Base-by-base conservation (phyloP, 441 rosid genomes). In the Bocquillonia castaneifolia region DNA sequence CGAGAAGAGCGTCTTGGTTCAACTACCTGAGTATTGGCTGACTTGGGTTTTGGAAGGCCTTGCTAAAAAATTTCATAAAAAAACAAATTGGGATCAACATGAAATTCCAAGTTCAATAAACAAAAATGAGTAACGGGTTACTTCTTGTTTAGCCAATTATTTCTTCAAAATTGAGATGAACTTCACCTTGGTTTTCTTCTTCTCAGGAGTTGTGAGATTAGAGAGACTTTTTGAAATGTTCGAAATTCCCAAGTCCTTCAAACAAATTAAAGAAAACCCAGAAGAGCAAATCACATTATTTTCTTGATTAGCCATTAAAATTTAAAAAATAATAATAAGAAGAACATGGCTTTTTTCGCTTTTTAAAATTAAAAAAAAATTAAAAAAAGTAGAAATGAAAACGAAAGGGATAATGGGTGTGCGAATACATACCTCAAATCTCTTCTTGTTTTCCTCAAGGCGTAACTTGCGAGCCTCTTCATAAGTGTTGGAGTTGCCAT, bases 1-100 rank as follows among this genome's bases (percentile, higher is more conserved):
- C 86, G 87, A 6, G 86, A 72, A 52, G 91, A 86, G 64, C 91
- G 87, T 12, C 91, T 81, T 66, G 81, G 83, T 55, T 83, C 80
- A 44, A 61, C 22, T 34, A 62, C 54, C 40, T 20, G 42, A 48
- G 51, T 29, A 58, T 47, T 13, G 45, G 45, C 69, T 13, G 64
- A 25, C 61, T 66, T 82, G 57, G 68, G 69, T 72, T 74, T 86
- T 10, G 63, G 62, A 44, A 50, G 56, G 17, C 76, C 66, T 63
- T 52, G 75, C 79, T 72, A 45, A 20, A 53, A 14, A 59, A 17
- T 10, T n/a, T 17, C 25, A 70, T 20, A 68, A 22, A 52, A 45
- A 4, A 44, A 23, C 10, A 18, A 59, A 59, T 15, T 13, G n/a
- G 32, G 0, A 6, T 0, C n/a, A 61, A 20, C 15, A 6, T 61